These are phyloP conservation scores for Pachysandra terminalis DNA, from an alignment of 164 flowering plant genomes.

Conservation along the genomic window DNA sequence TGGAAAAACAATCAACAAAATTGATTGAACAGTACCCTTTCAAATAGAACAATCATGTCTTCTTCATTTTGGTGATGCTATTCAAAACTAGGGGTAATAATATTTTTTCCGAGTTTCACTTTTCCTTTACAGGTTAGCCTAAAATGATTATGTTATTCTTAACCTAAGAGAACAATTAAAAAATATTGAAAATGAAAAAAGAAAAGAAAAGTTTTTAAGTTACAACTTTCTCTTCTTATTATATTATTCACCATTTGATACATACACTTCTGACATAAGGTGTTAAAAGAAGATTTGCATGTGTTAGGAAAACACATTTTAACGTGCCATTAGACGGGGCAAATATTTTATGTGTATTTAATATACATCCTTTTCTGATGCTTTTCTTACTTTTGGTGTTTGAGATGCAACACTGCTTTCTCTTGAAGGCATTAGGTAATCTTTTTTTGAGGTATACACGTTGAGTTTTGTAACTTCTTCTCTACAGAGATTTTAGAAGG, in stretches of 20 bases:
- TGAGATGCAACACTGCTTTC: neutral
- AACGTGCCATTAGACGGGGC: too few relatives aligned
- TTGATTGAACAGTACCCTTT: too few relatives aligned
- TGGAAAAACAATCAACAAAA: too few relatives aligned
- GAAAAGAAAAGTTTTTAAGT: neutral
- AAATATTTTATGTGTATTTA: too few relatives aligned
- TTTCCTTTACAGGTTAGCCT: too few relatives aligned
- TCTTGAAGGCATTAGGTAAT: neutral
- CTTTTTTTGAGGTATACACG: neutral
- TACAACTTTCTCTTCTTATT: neutral
- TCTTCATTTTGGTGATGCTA: too few relatives aligned
- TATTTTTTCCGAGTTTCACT: too few relatives aligned
- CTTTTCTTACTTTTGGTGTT: neutral
- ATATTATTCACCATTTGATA: neutral
- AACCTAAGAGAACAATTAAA: too few relatives aligned
- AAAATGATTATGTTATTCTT: too few relatives aligned
- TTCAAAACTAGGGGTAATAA: too few relatives aligned
- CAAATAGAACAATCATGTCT: too few relatives aligned
- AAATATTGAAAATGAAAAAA: neutral
- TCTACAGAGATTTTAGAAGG: conserved; percentile 78
- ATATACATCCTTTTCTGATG: neutral
- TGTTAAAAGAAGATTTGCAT: neutral
- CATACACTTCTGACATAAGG: neutral
- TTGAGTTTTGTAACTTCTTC: conserved; percentile 11
- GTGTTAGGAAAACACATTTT: too few relatives aligned